Evolutionary conservation across 192 early-diverging fungal genomes (phyloP), one percentile per base, ranked within the genome.

Genomic region (Cladochytrium replicatum): DNA sequence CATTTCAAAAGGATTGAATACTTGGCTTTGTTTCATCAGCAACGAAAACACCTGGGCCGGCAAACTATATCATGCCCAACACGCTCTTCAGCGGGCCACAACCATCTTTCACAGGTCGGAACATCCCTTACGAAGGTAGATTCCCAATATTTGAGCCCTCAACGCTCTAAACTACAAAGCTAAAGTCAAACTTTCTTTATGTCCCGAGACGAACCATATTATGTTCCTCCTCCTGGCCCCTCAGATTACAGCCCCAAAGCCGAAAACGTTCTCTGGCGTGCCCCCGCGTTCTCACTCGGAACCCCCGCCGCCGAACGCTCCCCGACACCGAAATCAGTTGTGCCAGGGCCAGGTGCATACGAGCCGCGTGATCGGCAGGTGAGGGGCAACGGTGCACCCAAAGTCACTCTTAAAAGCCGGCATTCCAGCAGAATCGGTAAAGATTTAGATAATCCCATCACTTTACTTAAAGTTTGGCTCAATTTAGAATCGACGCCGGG

Each of bases 21-120:
- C 28, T 8, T 46, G 29, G 29, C 45, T 19, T 62, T 24, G 32
- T 29, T 32, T 23, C 26, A 15, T 41, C 32, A 69, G 66, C 63
- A 6, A 23, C 71, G 29, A 71, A 71, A 50, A 76, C 74, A 6
- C 74, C 74, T 24, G 74, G 74, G 3, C 74, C 74, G 6, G 74
- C 74, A 6, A 76, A 71, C 45, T 76, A 71, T 50, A 64, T 76
- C 44, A 69, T 71, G 29, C 73, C 68, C 9, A 50, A 54, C 9
- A 50, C 27, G 8, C 60, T 71, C 4, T 69, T 68, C 43, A 50
- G 31, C 46, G 74, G 74, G 2, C 74, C 74, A 1, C 66, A 69
- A 32, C 64, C 61, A 43, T 58, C 69, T 13, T 45, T 76, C 7
- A 58, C 50, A 0, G 63, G 54, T 6, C 28, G 69, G 34, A 48